A percentile compares a stretch with the other conserved stretches of the same genome.
Evolutionary conservation across 148 eudicot genomes (phyloP).

Genomic region (Silene conica): DNA sequence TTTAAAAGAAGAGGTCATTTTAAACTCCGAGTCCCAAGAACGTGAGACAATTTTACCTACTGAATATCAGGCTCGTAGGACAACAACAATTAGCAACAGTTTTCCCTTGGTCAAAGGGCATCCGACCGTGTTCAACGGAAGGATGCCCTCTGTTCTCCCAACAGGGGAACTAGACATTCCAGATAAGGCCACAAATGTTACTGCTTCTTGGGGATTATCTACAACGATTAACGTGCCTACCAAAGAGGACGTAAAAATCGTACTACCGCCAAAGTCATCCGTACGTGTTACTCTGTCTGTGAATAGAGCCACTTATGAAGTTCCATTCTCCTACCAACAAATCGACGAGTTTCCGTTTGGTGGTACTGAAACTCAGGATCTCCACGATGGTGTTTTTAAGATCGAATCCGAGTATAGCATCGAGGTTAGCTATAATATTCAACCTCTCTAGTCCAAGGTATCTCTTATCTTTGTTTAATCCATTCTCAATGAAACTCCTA

Average conservation of each 20-base stretch:
- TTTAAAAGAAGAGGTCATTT: not conserved
- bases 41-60: not conserved
- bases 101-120: not conserved
- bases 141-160: not conserved
- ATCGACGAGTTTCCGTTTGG: not conserved
- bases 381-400: not conserved
- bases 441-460: not conserved
- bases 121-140: not conserved
- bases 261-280: not conserved
- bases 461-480: too few species aligned
- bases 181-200: not conserved
- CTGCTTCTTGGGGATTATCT: not conserved
- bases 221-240: too few species aligned
- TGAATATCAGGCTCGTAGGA: not conserved
- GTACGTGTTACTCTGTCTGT: not conserved
- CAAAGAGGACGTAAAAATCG: not conserved
- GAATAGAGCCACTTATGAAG: not conserved
- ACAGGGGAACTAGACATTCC: not conserved
- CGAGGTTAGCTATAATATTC: too few species aligned
- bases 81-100: not conserved
- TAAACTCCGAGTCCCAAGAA: not conserved
- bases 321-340: slow-evolving; percentile 14
- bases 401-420: not conserved
- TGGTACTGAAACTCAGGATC: not conserved
- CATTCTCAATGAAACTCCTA: too few species aligned